Conservation (phyloP, 108 stramenopile species). For the Fistulifera pelliculosa region DNA sequence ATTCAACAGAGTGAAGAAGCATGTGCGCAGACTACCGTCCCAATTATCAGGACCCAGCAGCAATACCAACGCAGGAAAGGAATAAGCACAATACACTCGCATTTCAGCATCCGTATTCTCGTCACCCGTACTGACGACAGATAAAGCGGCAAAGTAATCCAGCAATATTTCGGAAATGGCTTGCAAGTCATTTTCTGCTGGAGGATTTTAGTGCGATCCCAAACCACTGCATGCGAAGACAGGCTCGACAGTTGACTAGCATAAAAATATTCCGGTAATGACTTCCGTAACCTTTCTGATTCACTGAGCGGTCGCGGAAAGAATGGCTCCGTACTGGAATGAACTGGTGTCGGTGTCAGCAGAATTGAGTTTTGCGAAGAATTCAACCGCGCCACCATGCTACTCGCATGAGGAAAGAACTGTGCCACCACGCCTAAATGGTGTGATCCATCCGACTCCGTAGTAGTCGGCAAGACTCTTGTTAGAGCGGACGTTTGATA, state of each 20-base stretch:
- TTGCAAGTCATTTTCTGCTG: conserved; percentile 54
- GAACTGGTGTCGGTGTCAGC: conserved; percentile 40
- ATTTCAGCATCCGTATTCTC: conserved; percentile 88
- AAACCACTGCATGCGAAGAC: conserved; percentile 32
- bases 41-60: conserved; percentile 74
- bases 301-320: conserved; percentile 6
- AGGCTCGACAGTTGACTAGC: conserved; percentile 30
- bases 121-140: conserved; percentile 62
- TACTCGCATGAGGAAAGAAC: conserved; percentile 83
- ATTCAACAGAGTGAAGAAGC: conserved; percentile 70
- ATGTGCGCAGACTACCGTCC: conserved; percentile 68
- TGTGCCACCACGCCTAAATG: conserved; percentile 65
- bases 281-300: conserved; percentile 18
- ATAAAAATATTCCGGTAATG: conserved; percentile 29
- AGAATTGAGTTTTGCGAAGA: conserved; percentile 34
- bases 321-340: conserved; percentile 16
- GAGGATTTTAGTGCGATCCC: conserved; percentile 37
- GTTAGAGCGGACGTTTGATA: conserved; percentile 38
- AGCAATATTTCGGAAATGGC: conserved; percentile 53
- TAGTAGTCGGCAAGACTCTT: conserved; percentile 28
- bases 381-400: conserved; percentile 68
- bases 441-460: conserved; percentile 42
- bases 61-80: conserved; percentile 92
- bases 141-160: conserved; percentile 75
- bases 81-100: conserved; percentile 92